Base-by-base conservation (phyloP, 176 grass and related monocot genomes). In the Carex kokanica region DNA sequence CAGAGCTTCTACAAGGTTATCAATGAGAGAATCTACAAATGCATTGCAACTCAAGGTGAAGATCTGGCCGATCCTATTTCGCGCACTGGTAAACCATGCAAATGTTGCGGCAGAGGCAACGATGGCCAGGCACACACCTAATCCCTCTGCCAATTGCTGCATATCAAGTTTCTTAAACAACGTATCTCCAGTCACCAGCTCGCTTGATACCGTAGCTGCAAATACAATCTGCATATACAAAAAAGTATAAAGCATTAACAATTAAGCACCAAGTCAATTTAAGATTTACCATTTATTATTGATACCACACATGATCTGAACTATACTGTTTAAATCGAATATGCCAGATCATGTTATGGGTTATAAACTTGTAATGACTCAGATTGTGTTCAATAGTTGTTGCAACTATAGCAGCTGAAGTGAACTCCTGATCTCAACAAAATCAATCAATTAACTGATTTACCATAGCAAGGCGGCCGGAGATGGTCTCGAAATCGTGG, bases 391-490 rank as follows among this genome's bases (percentile, higher is more conserved):
- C 55, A 5, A 15, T 58, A 58, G 55, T 58, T 58, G 13, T n/a
- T 1, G 29, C 65, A 73, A 13, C 62, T 23, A 24, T 25, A 5
- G 43, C 41, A 74, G 40, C 43, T 47, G 43, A 74, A 24, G 2
- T 25, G 20, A 74, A 74, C n/a, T 51, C 4, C 1, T 51, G 43
- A 75, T 75, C 5, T 75, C 5, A 31, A 55, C 23, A 77, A 55
- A 77, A 16, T 49, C 3, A 53, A 27, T 0, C 0, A 38, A 52
- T 0, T 0, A 21, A 53, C 27, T 75, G 1, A 67, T 83, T 59
- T 8, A 98, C 96, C 96, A 98, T 98, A 41, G 96, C 96, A 86
- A 98, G 85, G 86, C 96, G 96, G 43, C 96, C 96, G 54, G 91
- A 91, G 84, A 95, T 87, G 87, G 84, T 95, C 88, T 98, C 96